These are phyloP conservation scores for Fusarium sp. DNA, from an alignment of 2,329 filamentous ascomycete genomes.

Conservation along the genomic window DNA sequence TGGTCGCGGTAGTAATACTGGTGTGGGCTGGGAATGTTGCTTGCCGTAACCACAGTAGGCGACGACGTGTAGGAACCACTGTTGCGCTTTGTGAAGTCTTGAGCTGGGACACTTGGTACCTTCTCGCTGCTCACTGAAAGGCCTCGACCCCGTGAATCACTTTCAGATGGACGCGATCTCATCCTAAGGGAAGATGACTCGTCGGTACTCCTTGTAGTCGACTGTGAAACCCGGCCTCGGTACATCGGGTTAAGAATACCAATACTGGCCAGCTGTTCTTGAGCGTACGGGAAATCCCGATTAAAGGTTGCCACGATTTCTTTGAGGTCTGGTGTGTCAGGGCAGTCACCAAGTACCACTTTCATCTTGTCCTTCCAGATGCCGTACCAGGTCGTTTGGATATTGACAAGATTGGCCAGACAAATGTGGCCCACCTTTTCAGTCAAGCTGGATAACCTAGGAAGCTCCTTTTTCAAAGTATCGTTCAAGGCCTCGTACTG, in stretches of 20 bases:
- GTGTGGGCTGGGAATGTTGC: conserved; percentile 60
- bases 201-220: conserved; percentile 67
- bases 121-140: conserved; percentile 72
- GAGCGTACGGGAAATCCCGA: conserved; percentile 80
- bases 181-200: conserved; percentile 61
- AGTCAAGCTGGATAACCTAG: conserved; percentile 83
- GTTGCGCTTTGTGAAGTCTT: conserved; percentile 73
- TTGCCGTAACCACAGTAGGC: conserved; percentile 56
- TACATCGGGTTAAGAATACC: conserved; percentile 82
- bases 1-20: conserved; percentile 67
- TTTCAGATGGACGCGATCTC: conserved; percentile 61
- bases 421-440: conserved; percentile 87
- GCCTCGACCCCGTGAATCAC: conserved; percentile 66
- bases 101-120: conserved; percentile 71
- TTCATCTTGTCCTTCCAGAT: conserved; percentile 87
- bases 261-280: conserved; percentile 77
- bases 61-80: conserved; percentile 75
- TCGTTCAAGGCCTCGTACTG: conserved; percentile 93
- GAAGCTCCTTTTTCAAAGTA: conserved; percentile 91
- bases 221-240: conserved; percentile 68
- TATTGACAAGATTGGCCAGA: conserved; percentile 83
- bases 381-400: conserved; percentile 85
- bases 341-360: conserved; percentile 74
- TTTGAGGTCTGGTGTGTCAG: conserved; percentile 72
- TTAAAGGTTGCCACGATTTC: conserved; percentile 84